Evolutionary conservation across 2,329 filamentous ascomycete species (phyloP), one percentile per base, ranked within the genome.

Genomic region (Colletotrichum tropicale): DNA sequence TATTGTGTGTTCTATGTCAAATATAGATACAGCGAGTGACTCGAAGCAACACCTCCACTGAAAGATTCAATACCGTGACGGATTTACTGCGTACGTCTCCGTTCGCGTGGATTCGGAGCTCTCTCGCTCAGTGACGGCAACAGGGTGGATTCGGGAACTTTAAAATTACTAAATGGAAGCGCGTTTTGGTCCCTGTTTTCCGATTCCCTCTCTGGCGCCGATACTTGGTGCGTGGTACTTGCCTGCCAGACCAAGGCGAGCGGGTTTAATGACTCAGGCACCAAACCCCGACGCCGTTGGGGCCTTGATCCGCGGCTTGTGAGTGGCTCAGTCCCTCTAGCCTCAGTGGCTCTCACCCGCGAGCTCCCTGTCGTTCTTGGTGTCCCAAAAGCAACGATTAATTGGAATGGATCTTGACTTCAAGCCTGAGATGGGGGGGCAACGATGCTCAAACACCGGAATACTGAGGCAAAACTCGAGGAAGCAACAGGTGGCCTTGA

Each of bases 81-180:
- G 52, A 56, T 48, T 64, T 71, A 16, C 34, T 36, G 34, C 34
- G 34, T 8, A 15, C 10, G 24, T n/a, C 28, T 30, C n/a, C n/a
- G 24, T 77, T 77, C 71, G 75, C 68, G 76, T 77, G 75, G 75
- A 78, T 52, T 73, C 76, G 75, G 76, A 70, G 73, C 73, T 62
- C 36, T 36, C 36, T 55, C 66, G 74, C 74, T 52, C n/a, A 70
- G 74, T 62, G 62, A 71, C 66, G 58, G 43, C 69, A 21, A 64
- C n/a, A 76, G 74, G 69, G 74, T 76, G 76, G 69, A 73, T 55
- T 70, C 74, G 76, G 76, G 76, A 77, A 76, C 66, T 76, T 60
- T 72, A 76, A 58, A 52, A 76, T 76, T 68, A 66, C 67, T 68
- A 76, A 77, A 48, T 12, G 18, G 38, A 48, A 60, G 66, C 69